Percentiles rank a stretch among this genome's conserved stretches.
These are phyloP conservation scores for Suillus weaverae DNA, from an alignment of 768 basidiomycete species.

Conservation along the genomic window DNA sequence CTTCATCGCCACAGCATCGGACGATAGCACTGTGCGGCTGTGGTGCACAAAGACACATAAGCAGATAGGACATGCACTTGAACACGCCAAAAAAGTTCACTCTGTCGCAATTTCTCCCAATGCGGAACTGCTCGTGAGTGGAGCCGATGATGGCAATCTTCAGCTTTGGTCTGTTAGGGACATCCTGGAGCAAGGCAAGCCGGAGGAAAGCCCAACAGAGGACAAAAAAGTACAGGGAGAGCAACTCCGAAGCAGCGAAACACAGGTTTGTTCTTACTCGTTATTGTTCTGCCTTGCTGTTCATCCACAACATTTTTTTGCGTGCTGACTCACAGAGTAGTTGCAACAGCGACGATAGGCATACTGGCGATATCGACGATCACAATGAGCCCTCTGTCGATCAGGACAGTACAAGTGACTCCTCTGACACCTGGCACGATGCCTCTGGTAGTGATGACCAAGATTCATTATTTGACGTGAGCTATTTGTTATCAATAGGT, in stretches of 20 bases:
- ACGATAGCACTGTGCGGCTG: not conserved
- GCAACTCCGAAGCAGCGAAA: not conserved
- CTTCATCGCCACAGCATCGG: not conserved
- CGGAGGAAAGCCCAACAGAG: not conserved
- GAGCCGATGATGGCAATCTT: not conserved
- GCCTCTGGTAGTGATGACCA: not conserved
- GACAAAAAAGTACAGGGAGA: not conserved
- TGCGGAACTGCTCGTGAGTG: not conserved
- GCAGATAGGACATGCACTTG: not conserved
- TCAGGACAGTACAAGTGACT: not conserved
- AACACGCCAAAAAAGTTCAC: not conserved
- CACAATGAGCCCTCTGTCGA: not conserved
- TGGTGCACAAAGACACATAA: not conserved
- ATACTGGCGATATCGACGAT: not conserved
- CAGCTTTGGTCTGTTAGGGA: not conserved
- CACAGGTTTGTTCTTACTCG: not conserved
- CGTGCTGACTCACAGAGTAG: not conserved
- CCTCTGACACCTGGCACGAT: not conserved
- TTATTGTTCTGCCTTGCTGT: not conserved
- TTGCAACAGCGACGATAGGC: not conserved
- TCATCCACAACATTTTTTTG: not conserved
- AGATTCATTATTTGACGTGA: not conserved
- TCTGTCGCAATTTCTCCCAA: constrained; percentile 1
- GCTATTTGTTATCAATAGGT: not conserved
- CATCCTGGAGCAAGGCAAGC: not conserved